Base-by-base conservation (phyloP, 106 monocot genomes). In the Dendrobium catenatum region DNA sequence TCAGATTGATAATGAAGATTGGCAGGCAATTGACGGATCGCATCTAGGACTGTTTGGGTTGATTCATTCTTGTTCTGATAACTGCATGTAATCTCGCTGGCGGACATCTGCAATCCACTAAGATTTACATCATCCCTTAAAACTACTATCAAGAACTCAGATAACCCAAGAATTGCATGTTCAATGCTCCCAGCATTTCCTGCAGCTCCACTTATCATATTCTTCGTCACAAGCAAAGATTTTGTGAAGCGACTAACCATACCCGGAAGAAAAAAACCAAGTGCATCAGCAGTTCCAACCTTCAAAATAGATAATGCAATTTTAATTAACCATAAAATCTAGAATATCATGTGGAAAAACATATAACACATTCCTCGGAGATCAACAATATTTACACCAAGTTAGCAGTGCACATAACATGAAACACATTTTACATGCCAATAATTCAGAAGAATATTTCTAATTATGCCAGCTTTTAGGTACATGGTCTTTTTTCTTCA, bases 261-360 rank as follows among this genome's bases (percentile, higher is more conserved):
- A 37, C 98, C 95, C 75, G 95, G 98, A 59, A 99, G 82, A 78
- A 99, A 99, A 83, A 93, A 99, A 49, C 93, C 98, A 78, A 99
- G 89, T 26, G 87, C 85, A 89, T 99, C 98, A 83, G 98, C 88
- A 86, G 82, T 83, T 47, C 93, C 95, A 85, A 95, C 88, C 98
- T 99, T 81, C 41, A 55, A 83, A 78, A 49, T 31, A 75, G 56
- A 67, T 49, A 41, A 46, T 67, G 48, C 16, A 68, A 31, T 41
- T 43, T 55, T 0, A 77, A 9, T 15, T 5, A 47, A 31, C n/a
- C 33, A 46, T 37, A 44, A 10, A 67, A 49, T 68, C 55, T 81
- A 17, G 47, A 77, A 70, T 55, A 78, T 11, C 22, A 73, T 26
- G 22, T 6, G 56, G 19, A 72, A 40, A 74, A 55, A 42, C 37